Evolutionary conservation across 495 filamentous ascomycete genomes (phyloP), one percentile per base, ranked within the genome.

Genomic region (Podospora anserina): DNA sequence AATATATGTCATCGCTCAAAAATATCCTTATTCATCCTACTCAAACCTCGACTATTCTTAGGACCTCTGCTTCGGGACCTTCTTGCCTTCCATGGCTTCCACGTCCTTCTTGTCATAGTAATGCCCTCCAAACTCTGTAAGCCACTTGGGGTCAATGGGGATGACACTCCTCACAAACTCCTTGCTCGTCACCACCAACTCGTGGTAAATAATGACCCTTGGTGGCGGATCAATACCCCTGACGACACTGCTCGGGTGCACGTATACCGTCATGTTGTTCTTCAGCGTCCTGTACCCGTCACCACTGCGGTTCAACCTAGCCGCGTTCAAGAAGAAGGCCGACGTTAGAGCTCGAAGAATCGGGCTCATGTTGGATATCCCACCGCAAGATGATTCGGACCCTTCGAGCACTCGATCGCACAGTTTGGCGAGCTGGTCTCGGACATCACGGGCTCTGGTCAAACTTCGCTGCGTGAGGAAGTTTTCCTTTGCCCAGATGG

Each of bases 281-380:
- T 97, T 97, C 26, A 98, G 88, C 4, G 94, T 97, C n/a, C 94
- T 85, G 78, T 98, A 99, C 60, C 88, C 90, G 69, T 97, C 92
- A 13, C 95, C 96, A 5, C 88, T 91, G 39, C 90, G 85, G 77
- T 96, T 91, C 61, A 99, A 76, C 11, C 93, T 82, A 2, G 96
- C 95, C 0, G 95, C 93, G 71, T 99, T 97, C 5, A 93, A 89
- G 83, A 99, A 98, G 84, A 97, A 99, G 1, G 96, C 95, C 0
- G 92, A 86, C 2, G 92, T 94, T 27, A 99, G 83, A 13, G 96
- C 92, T 69, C 96, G 93, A 68, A 92, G 88, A 66, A 98, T 91
- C 0, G 92, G 90, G 11, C 87, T 80, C 27, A 90, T 76, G 77
- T 97, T 92, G 39, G 79, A 82, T 6, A 89, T 79, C 1, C 92